These are phyloP conservation scores for Penicillium aurantiogriseum DNA, from an alignment of 2,329 filamentous ascomycete species.

Conservation along the genomic window DNA sequence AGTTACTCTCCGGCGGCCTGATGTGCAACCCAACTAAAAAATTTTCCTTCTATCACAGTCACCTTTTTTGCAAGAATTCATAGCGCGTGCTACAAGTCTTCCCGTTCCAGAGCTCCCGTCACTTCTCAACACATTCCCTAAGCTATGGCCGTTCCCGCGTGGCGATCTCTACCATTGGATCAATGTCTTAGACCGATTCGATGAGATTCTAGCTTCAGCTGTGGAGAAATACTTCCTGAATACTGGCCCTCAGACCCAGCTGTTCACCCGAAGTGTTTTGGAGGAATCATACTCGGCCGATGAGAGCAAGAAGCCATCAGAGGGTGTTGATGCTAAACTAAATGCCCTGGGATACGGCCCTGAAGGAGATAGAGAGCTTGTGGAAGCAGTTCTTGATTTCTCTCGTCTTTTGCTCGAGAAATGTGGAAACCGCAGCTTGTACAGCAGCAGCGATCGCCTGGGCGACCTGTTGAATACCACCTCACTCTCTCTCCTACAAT, in stretches of 20 bases:
- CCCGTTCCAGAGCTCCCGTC: slow-evolving; percentile 74
- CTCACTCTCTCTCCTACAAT: slow-evolving; percentile 72
- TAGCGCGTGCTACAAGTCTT: slow-evolving; percentile 61
- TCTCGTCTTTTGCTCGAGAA: slow-evolving; percentile 86
- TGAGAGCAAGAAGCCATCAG: slow-evolving; percentile 57
- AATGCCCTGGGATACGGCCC: slow-evolving; percentile 61
- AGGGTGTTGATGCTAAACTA: slow-evolving; percentile 56
- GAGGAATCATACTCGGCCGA: slow-evolving; percentile 53
- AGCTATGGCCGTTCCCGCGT: slow-evolving; percentile 89
- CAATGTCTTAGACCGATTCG: slow-evolving; percentile 86
- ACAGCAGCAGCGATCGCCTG: slow-evolving; percentile 86
- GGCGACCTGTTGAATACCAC: slow-evolving; percentile 88
- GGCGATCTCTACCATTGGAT: slow-evolving; percentile 99
- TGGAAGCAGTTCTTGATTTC: slow-evolving; percentile 79
- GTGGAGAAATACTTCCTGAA: slow-evolving; percentile 76
- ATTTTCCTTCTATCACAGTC: slow-evolving; percentile 58
- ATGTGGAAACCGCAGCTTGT: slow-evolving; percentile 94
- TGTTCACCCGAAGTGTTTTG: slow-evolving; percentile 57
- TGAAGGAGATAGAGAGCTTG: slow-evolving; percentile 76
- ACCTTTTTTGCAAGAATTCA: slow-evolving; percentile 79
- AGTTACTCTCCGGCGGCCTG: slow-evolving; percentile 26
- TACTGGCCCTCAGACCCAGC: slow-evolving; percentile 73
- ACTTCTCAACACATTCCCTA: slow-evolving; percentile 76
- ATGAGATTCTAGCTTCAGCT: slow-evolving; percentile 79
- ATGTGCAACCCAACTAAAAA: slow-evolving; percentile 22